Evolutionary conservation across 768 basidiomycete genomes (phyloP), one percentile per base, ranked within the genome.

Genomic region (Xanthoconium purpureum): DNA sequence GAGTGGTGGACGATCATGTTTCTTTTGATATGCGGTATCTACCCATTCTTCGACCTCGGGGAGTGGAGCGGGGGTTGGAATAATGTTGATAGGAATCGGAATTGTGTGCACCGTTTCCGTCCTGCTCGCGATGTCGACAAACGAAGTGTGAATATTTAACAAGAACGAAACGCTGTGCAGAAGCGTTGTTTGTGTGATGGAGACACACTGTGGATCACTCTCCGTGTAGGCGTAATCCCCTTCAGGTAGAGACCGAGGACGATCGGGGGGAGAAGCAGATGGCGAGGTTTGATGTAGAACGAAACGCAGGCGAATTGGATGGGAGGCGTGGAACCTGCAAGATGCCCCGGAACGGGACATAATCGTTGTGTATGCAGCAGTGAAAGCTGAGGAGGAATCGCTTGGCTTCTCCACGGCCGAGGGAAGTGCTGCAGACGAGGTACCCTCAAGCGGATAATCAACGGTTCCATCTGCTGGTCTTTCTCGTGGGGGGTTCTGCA

Each of bases 301-400:
- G 57, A 98, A 89, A 5, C 93, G 84, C 38, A 92, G 78, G 60
- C 80, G 88, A 57, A 94, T 81, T 5, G 88, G 80, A 14, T 80
- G 81, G 44, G 82, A 79, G 0, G 85, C 82, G 62, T 97, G 94
- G 68, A 97, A 94, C 45, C 93, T 86, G 69, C 93, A 94, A 18
- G 92, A 88, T 42, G 94, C 94, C 45, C 96, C 96, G 14, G 94
- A 94, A 8, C 88, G 83, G 13, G 92, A 86, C 29, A 98, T 76
- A 49, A 87, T 77, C 3, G 79, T 77, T 38, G 77, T 74, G 61
- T 81, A 80, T 40, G 77, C 72, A 17, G 78, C 73, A 30, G 76
- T 75, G 57, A 75, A 75, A 18, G 72, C 59, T 5, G 59, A 56
- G 24, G 76, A 75, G 4, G 76, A 74, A 6, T 75, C 67, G 57